Base-by-base conservation (phyloP, 108 stramenopile genomes). In the Nitzschia putrida region DNA sequence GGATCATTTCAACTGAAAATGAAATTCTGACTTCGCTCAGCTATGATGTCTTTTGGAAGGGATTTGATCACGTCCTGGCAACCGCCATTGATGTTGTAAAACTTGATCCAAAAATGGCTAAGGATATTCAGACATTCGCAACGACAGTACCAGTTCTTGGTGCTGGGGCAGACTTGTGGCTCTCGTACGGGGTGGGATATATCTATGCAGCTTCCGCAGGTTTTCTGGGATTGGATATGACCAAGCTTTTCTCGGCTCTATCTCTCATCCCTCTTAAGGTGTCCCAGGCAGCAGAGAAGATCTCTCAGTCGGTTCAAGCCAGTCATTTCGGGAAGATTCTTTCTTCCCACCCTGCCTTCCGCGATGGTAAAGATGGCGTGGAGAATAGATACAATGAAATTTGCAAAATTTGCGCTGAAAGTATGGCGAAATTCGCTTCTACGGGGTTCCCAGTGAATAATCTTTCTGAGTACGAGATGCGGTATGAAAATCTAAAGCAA, bases 21-120 rank as follows among this genome's bases (percentile, higher is more conserved):
- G 76, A 77, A 11, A 76, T 94, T 47, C 49, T 94, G 41, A 65
- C 52, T 6, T 63, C 79, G 9, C 83, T 94, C 20, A 59, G 86
- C 24, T 89, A 91, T 56, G 92, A 94, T 65, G 73, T 94, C 13
- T 94, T 91, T 69, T 88, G 84, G 80, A 34, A 74, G 68, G 89
- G 87, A 18, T 73, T 86, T n/a, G 88, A 89, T 43, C 89, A 83
- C 83, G 78, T 93, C 16, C 65, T 77, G 34, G 61, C 75, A 38
- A 76, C 85, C 50, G 76, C 76, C 8, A 59, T 69, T n/a, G 67
- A 76, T 25, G 71, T 78, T 7, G 69, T 60, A 24, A 76, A 68
- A 23, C 69, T 88, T 56, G 66, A 82, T 20, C 85, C 81, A 68
- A 67, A 77, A 43, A 54, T 83, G 13, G 88, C 86, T 13, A 78